Conservation (phyloP, 2,329 filamentous ascomycete genomes). For the Cytospora schulzeri region DNA sequence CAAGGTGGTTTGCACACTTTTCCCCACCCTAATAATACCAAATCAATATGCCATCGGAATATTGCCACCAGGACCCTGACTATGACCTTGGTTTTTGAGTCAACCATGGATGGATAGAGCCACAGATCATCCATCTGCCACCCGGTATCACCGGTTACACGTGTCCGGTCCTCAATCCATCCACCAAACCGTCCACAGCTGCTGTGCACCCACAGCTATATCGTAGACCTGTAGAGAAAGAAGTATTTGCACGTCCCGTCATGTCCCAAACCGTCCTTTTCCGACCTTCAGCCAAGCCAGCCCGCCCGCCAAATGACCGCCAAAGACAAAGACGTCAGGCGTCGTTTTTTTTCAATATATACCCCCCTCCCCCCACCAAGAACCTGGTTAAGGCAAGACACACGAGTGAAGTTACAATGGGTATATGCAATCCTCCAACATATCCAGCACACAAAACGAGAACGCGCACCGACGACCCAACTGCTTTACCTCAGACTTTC, state of each 20-base stretch:
- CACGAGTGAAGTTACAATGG: slow-evolving; percentile 25
- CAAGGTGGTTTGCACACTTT: background rate
- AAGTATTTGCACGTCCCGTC: slow-evolving; percentile 12
- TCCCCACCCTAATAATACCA: background rate
- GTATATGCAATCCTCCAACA: slow-evolving; percentile 23
- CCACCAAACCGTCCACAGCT: slow-evolving; percentile 3
- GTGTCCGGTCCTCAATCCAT: background rate
- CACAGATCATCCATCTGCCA: background rate
- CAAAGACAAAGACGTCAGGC: background rate
- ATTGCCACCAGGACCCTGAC: background rate
- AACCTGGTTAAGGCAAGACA: slow-evolving; percentile 3
- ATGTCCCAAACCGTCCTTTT: background rate
- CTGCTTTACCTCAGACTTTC: background rate
- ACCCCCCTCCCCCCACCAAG: slow-evolving; percentile 2
- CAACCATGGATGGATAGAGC: background rate
- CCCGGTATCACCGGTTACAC: background rate
- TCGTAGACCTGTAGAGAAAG: slow-evolving; percentile 7
- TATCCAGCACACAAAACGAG: slow-evolving; percentile 17
- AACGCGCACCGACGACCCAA: slow-evolving; percentile 5
- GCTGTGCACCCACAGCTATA: background rate
- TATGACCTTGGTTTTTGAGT: background rate
- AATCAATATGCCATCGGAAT: background rate
- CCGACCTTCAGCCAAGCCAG: slow-evolving; percentile 2
- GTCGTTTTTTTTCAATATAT: slow-evolving; percentile 3
- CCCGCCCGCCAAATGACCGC: slow-evolving; percentile 2